A percentile compares a stretch with the other conserved stretches of the same genome.
Evolutionary conservation across 2,329 filamentous ascomycete genomes (phyloP).

Genomic region (Fusarium napiforme): DNA sequence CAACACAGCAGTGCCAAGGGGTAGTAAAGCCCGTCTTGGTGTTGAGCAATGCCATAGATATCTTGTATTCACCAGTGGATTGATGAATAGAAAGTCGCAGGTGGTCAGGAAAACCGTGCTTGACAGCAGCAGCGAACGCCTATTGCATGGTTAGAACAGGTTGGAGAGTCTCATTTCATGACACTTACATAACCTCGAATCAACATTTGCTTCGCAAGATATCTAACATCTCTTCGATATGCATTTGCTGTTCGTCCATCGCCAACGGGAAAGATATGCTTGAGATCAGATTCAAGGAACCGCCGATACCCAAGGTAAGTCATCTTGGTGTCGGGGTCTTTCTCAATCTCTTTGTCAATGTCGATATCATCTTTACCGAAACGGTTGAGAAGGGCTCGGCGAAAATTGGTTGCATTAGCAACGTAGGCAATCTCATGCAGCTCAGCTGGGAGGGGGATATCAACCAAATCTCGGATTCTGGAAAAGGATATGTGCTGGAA

Average conservation of each 20-base stretch:
- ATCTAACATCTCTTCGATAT: conserved; percentile 44
- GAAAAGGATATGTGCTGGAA: conserved; percentile 58
- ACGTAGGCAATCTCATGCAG: conserved; percentile 56
- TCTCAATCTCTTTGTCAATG: conserved; percentile 45
- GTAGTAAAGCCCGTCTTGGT: conserved; percentile 48
- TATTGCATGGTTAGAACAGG: neutral
- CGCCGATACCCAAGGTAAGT: conserved; percentile 47
- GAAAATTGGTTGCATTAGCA: conserved; percentile 47
- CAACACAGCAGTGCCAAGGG: conserved; percentile 46
- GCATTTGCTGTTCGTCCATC: conserved; percentile 29
- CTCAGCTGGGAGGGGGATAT: conserved; percentile 52
- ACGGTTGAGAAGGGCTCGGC: conserved; percentile 43
- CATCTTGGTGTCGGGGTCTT: conserved; percentile 43
- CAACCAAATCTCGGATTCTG: conserved; percentile 57
- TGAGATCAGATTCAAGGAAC: conserved; percentile 46
- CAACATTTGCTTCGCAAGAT: conserved; percentile 48
- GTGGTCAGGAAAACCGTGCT: conserved; percentile 41
- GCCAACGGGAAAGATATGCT: conserved; percentile 44
- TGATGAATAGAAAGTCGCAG: conserved; percentile 48
- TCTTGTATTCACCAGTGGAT: conserved; percentile 42
- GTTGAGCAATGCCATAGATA: conserved; percentile 46
- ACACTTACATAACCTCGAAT: conserved; percentile 44
- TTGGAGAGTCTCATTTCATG: accelerated
- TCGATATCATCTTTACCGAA: conserved; percentile 41
- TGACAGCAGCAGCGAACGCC: conserved; percentile 47